phyloP scores from a whole-genome alignment of 352 stramenopile genomes.

The Pythium phragmiticola region DNA sequence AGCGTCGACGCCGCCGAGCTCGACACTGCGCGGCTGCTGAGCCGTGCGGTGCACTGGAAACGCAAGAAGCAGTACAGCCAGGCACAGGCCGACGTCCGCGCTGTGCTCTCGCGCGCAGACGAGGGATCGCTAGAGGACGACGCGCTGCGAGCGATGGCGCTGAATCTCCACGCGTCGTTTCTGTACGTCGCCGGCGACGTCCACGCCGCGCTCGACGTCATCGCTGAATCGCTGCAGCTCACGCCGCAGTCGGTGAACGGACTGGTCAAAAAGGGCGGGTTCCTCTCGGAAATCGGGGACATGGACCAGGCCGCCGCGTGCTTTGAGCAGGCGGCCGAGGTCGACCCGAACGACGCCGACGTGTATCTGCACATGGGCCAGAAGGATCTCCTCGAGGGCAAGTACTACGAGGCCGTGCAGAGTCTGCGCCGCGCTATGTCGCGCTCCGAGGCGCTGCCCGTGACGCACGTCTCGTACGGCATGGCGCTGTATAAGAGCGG shows the following conservation, averaged over 20 bases:
- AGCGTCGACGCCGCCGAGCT: constrained; percentile 36
- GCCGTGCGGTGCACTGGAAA: constrained; percentile 70
- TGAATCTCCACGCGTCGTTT: constrained; percentile 82
- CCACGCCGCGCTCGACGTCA: constrained; percentile 61
- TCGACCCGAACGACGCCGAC: constrained; percentile 76
- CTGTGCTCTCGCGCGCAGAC: constrained; percentile 28
- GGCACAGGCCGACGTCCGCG: constrained; percentile 48
- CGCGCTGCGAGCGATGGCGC: constrained; percentile 46
- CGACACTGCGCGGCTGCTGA: constrained; percentile 50
- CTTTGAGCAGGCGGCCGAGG: constrained; percentile 62
- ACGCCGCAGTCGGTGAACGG: constrained; percentile 57
- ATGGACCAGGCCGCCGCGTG: constrained; percentile 57
- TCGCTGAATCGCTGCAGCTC: constrained; percentile 57
- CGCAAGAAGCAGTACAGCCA: constrained; percentile 49
- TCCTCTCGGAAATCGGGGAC: constrained; percentile 72
- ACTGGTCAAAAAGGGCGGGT: constrained; percentile 81
- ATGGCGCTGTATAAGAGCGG: constrained; percentile 88
- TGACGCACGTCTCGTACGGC: constrained; percentile 79
- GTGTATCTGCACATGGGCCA: constrained; percentile 80
- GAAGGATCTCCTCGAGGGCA: constrained; percentile 76
- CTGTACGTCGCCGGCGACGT: constrained; percentile 81
- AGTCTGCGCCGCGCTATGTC: constrained; percentile 73
- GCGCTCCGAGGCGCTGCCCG: constrained; percentile 66
- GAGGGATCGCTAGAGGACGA: constrained; percentile 34
- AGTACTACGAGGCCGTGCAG: constrained; percentile 72